phyloP scores from a whole-genome alignment of 495 filamentous ascomycete species.

The Xylaria cubensis region DNA sequence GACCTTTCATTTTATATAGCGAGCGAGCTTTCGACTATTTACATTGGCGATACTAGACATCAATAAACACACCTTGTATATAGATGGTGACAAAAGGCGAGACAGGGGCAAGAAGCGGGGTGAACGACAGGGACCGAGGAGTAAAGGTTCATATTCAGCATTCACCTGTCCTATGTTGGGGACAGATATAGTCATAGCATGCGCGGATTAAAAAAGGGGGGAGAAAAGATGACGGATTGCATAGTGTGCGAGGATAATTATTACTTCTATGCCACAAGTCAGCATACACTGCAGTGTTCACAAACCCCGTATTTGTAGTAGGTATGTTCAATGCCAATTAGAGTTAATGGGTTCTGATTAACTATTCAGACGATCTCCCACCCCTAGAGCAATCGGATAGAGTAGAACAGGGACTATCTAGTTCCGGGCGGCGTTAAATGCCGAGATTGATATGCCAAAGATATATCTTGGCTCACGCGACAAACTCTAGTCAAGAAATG shows the following conservation, averaged over 20 bases:
- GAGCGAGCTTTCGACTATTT: slow-evolving; percentile 11
- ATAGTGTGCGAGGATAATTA: slow-evolving; percentile 14
- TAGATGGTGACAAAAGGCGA: not conserved
- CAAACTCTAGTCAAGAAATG: too few relatives aligned
- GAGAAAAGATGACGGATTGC: not conserved
- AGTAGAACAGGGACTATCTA: too few relatives aligned
- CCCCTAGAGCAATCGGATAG: not conserved
- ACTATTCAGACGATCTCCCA: not conserved
- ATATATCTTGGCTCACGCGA: too few relatives aligned
- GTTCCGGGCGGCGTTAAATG: too few relatives aligned
- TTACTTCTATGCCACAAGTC: not conserved
- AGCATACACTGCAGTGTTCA: not conserved
- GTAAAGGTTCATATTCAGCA: not conserved
- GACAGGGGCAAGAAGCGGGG: not conserved
- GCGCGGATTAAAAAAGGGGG: not conserved
- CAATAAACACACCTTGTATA: slow-evolving; percentile 3
- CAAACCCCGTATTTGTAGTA: not conserved
- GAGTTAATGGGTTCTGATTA: not conserved
- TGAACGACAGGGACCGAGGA: not conserved
- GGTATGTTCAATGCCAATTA: not conserved
- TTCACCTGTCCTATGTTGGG: not conserved
- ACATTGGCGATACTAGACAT: not conserved
- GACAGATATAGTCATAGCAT: not conserved
- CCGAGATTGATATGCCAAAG: too few relatives aligned
- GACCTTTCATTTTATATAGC: slow-evolving; percentile 11